Conservation (phyloP, 352 stramenopile species). For the Globisporangium nagaii region DNA sequence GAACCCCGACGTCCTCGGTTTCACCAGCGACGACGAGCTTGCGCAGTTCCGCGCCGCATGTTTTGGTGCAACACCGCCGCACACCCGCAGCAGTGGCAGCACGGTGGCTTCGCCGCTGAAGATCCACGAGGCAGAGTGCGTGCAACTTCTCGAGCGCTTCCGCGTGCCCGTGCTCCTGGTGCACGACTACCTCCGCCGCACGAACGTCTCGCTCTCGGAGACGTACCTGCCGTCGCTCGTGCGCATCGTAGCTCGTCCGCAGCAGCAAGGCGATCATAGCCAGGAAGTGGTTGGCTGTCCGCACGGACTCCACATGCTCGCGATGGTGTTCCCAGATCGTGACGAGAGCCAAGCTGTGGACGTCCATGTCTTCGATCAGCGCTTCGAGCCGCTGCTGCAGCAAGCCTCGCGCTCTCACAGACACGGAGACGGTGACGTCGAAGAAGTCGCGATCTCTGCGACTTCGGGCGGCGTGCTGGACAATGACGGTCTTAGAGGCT, state of each 20-base stretch:
- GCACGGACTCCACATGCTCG: constrained; percentile 57
- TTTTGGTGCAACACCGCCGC: constrained; percentile 12
- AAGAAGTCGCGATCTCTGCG: constrained; percentile 21
- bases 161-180: constrained; percentile 44
- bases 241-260: neutral
- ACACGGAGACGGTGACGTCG: neutral
- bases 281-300: constrained; percentile 33
- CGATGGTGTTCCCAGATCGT: constrained; percentile 14
- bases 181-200: constrained; percentile 69
- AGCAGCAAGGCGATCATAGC: neutral
- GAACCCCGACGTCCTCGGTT: constrained; percentile 16
- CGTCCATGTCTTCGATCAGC: constrained; percentile 23
- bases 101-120: constrained; percentile 10
- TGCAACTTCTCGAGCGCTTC: constrained; percentile 30
- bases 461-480: neutral
- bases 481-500: neutral
- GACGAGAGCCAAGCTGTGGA: neutral
- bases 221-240: constrained; percentile 32
- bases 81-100: neutral
- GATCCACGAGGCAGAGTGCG: constrained; percentile 25
- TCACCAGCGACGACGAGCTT: constrained; percentile 8
- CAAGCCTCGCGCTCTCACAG: neutral
- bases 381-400: constrained; percentile 22
- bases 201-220: constrained; percentile 27
- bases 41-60: constrained; percentile 17